Base-by-base conservation (phyloP, 495 filamentous ascomycete species). In the Corynascus novoguineensis region DNA sequence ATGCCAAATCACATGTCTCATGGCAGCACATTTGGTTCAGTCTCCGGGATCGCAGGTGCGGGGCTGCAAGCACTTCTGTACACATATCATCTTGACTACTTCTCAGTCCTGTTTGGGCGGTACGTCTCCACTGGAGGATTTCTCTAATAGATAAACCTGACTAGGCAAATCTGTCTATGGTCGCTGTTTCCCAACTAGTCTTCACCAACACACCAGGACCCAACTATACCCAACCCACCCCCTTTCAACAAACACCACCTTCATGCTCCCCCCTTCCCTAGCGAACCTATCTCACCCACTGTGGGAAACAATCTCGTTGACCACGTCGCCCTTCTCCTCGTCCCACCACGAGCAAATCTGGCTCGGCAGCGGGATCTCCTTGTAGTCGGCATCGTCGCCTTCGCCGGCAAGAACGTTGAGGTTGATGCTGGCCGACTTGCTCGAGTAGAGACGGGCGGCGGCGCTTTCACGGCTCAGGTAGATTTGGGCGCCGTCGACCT, bases 251-350 rank as follows among this genome's bases (percentile, higher is more conserved):
- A n/a, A n/a, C n/a, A n/a, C 24, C 25, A n/a, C 14, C 24, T 14
- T 29, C 14, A 4, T 9, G 7, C 25, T 12, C 42, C n/a, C 5
- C 27, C 21, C 19, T 11, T 5, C 6, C 19, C 91, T 89, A 50
- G 84, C 42, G 11, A 27, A 25, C 19, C 82, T 31, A 31, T 31
- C 29, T 10, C 29, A 31, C 29, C 29, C 29, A 31, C 10, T 31
- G 29, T 95, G 90, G 60, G 91, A 89, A 15, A 96, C 91, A 66
- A 97, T 95, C 77, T 96, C 90, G 64, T 77, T 91, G 17, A 88
- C 80, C 59, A 95, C 64, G 58, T 85, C 79, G 40, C 89, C 88
- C 67, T 88, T 79, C 58, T 72, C 71, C 58, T 73, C 62, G 65
- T 86, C 85, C 57, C 86, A 78, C 56, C 85, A 86, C 52, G 84